A percentile compares a stretch with the other conserved stretches of the same genome.
phyloP scores from a whole-genome alignment of 208 protist species.

The Trichomonas vaginalis region DNA sequence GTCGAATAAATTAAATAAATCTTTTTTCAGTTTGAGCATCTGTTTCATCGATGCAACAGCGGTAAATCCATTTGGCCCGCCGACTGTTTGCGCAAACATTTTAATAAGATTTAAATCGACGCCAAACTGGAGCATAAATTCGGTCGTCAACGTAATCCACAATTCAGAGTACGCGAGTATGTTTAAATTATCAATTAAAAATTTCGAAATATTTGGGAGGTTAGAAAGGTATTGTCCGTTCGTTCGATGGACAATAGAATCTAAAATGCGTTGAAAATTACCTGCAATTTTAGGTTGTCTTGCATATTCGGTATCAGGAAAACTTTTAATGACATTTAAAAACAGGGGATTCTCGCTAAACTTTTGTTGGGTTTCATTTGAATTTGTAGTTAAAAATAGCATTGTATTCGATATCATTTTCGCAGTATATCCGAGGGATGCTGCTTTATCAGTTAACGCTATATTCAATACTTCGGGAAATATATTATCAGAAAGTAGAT shows the following conservation, averaged over 20 bases:
- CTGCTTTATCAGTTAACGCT: neutral
- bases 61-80: neutral
- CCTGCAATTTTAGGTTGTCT: neutral
- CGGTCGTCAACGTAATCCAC: neutral
- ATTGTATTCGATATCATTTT: neutral
- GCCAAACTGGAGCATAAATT: neutral
- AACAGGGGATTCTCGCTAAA: neutral
- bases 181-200: neutral
- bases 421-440: neutral
- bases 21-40: neutral
- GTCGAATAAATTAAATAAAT: neutral
- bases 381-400: neutral
- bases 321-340: neutral
- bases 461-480: neutral
- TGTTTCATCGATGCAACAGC: neutral
- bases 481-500: neutral
- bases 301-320: neutral
- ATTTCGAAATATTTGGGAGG: neutral
- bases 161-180: neutral
- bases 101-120: neutral
- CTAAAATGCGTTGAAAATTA: neutral
- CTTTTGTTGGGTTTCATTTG: neutral
- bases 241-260: neutral
- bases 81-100: neutral
- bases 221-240: neutral